Evolutionary conservation across 345 rosid species (phyloP), one percentile per base, ranked within the genome.

Genomic region (Linum usitatissimum): DNA sequence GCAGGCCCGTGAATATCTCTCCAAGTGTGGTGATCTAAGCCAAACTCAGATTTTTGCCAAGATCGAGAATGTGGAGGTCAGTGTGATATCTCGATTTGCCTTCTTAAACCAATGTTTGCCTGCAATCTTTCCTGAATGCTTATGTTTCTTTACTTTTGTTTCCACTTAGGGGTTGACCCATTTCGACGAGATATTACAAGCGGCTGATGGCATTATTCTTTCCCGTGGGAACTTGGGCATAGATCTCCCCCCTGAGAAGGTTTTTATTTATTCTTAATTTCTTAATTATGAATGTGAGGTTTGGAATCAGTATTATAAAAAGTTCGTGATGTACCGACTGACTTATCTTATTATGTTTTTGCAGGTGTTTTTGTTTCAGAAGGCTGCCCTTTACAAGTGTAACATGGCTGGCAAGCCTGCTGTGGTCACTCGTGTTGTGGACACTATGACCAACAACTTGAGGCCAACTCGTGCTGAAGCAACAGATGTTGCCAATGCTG

Each of bases 351-450:
- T 55, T 53, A 61, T 57, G 71, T 65, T 49, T 30, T 64, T 60
- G 61, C 72, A 92, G 98, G 96, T 92, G 77, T 91, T 91, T 75
- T 84, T 91, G 67, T 91, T 86, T 67, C 98, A 91, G 73, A 91
- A 91, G 64, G 87, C 95, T 68, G 98, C 95, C 64, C 84, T 91
- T 42, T 91, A 86, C 78, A 91, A 91, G 78, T 91, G 96, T 74
- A 91, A 86, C 82, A 91, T 91, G 98, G 86, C 87, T 62, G 98
- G 98, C 66, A 88, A 91, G 82, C 95, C 98, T 66, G 95, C 98
- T 1, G 96, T 91, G 58, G 81, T 85, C 63, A 91, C 98, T 62
- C 98, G 98, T 73, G 96, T 91, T 66, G 98, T 91, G 63, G 96
- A 91, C 81, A 88, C 95, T 76, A 92, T 92, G 98, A 92, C 96